Conservation (phyloP, 768 basidiomycete species). For the Mrakia gelida region DNA sequence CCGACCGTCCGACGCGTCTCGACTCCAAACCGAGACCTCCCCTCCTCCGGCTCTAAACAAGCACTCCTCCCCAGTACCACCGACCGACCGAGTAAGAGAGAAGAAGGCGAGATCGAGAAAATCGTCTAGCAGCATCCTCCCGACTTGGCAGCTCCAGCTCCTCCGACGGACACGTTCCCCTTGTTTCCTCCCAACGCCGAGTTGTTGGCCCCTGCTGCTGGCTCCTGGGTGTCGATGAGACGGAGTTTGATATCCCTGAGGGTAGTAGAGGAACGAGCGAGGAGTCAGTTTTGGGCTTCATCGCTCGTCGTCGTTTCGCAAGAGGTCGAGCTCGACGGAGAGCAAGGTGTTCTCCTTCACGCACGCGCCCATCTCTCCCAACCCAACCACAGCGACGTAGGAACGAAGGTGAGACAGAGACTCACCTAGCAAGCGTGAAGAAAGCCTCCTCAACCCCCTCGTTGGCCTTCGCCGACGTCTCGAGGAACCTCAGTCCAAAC, state of each 20-base stretch:
- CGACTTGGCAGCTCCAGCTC: neutral
- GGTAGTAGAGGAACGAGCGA: constrained; percentile 2
- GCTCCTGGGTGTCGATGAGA: constrained; percentile 72
- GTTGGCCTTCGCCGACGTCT: constrained; percentile 95
- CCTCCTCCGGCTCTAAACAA: neutral
- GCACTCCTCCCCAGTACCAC: neutral
- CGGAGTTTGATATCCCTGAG: constrained; percentile 93
- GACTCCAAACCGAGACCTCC: neutral
- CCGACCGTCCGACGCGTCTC: neutral
- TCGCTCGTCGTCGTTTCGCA: neutral
- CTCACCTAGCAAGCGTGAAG: constrained; percentile 89
- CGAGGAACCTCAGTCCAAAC: constrained; percentile 93
- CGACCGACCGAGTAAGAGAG: neutral
- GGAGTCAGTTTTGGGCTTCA: no score
- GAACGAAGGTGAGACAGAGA: constrained; percentile 19
- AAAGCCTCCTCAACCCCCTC: constrained; percentile 98
- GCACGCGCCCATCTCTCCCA: neutral
- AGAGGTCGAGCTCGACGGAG: no score
- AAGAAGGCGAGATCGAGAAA: neutral
- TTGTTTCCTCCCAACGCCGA: constrained; percentile 13
- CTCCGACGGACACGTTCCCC: constrained; percentile 26
- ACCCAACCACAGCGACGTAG: neutral
- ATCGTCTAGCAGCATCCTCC: constrained; percentile 23
- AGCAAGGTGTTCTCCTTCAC: no score
- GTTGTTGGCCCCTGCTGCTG: constrained; percentile 4